Evolutionary conservation across 1,284 basidiomycete genomes (phyloP), one percentile per base, ranked within the genome.

Genomic region (Boletus sp.): DNA sequence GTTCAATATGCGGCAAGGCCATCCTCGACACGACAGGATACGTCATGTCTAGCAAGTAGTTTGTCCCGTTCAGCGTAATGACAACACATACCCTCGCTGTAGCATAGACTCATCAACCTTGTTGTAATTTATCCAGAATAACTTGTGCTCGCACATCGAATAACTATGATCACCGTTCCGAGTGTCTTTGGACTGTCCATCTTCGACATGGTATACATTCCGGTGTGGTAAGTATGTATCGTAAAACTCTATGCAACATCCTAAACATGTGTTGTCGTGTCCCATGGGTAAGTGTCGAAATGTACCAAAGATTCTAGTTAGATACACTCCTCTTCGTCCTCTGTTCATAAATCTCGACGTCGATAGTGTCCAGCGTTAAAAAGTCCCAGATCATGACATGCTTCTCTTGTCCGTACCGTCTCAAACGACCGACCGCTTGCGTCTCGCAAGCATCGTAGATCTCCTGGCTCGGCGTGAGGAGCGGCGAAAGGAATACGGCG

Each of bases 401-500:
- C 57, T 86, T 87, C 22, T 75, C 73, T 67, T 96, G 92, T 5
- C 92, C 92, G 59, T 86, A 96, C 44, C 92, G 79, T 52, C 91
- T 81, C 57, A 95, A 70, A 52, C 93, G 88, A 46, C 93, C 93
- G 37, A 94, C 83, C 0, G 93, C 93, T 65, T 96, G 93, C 0
- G 88, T 95, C 68, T 91, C 90, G 56, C 81, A 85, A 25, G 92
- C 88, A 26, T 84, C 78, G 65, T 94, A 95, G 48, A 88, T 88
- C 66, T 88, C 88, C 68, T 86, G 78, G 19, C 82, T 76, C 25
- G 78, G 74, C 16, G 91, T 80, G 17, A 94, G 82, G 27, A 97
- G 75, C 3, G 94, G 94, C 4, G 91, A 94, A 43, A 97, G 73
- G 77, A 97, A 97, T 63, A 97, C 88, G 29, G 91, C 94, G 60